These are phyloP conservation scores for Apiospora marii DNA, from an alignment of 2,329 filamentous ascomycete genomes.

Conservation along the genomic window DNA sequence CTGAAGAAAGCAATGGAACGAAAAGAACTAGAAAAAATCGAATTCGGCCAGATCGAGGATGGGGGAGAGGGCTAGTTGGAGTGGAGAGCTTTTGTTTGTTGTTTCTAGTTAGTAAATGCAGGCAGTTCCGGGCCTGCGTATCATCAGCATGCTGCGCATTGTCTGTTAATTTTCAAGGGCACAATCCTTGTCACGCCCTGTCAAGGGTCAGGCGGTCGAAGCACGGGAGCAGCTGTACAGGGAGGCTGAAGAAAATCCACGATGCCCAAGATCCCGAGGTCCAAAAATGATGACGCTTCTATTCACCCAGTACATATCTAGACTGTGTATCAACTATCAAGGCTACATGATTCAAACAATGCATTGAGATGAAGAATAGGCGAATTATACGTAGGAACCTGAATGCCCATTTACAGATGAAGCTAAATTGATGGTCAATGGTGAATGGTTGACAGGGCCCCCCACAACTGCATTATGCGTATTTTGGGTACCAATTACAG, in stretches of 20 bases:
- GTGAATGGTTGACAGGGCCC: background rate
- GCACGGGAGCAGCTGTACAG: background rate
- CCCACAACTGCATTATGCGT: background rate
- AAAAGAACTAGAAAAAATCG: background rate
- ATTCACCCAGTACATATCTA: background rate
- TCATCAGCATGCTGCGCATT: background rate
- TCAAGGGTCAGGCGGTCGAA: background rate
- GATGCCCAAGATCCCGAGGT: background rate
- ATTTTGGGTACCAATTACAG: background rate
- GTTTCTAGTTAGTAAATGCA: background rate
- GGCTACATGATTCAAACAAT: constrained; percentile 11
- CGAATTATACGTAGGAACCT: background rate
- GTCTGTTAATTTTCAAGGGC: background rate
- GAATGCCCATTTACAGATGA: constrained; percentile 6
- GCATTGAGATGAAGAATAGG: background rate
- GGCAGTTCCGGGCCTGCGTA: background rate
- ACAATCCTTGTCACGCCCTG: background rate
- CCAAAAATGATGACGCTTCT: background rate
- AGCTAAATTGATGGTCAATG: constrained; percentile 2
- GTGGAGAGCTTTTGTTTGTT: constrained; percentile 20
- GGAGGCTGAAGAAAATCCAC: background rate
- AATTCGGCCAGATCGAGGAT: background rate
- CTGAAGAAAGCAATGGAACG: background rate
- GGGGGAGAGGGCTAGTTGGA: constrained; percentile 4
- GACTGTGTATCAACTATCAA: background rate